Base-by-base conservation (phyloP, 2,329 filamentous ascomycete genomes). In the Zasmidium cellare region DNA sequence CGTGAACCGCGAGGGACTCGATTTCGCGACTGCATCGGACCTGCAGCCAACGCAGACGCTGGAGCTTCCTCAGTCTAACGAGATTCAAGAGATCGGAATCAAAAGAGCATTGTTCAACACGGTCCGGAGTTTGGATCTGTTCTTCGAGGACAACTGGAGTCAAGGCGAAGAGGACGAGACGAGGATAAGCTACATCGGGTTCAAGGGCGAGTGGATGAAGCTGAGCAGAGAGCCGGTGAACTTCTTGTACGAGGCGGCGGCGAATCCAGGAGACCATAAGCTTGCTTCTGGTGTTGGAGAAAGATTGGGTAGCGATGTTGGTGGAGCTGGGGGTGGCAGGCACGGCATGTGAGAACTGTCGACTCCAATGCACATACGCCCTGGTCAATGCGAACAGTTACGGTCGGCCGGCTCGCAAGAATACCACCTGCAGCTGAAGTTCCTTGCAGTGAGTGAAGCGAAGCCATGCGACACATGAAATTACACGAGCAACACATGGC, bases 191-290 rank as follows among this genome's bases (percentile, higher is more conserved):
- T 99, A 97, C 76, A 63, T 97, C 56, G 94, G 90, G 1, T 97
- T 99, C 79, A 92, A 91, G 76, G 94, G 94, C 22, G 91, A 96
- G 76, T 97, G 91, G 82, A 94, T 94, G 84, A 86, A 87, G 72
- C 76, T 96, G 69, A 94, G 88, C 48, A 82, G 88, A 55, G 91
- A 93, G 71, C 92, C 94, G 1, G 80, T 89, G 6, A 91, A 89
- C 66, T 93, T 97, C 67, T 69, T 96, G 60, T 99, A 97, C 75
- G 94, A 99, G 82, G 89, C 92, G 18, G 93, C 93, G 23, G 89
- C 94, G 35, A 96, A 97, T 74, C 94, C 93, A 12, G 84, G 79
- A 48, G 94, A 99, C 77, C 94, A 99, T 77, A 84, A 83, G 76
- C 62, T 74, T 58, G 73, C 75, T 49, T 71, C 70, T 20, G 77